Evolutionary conservation across 2,329 filamentous ascomycete genomes (phyloP).

Genomic region (Stachybotrys echinatus): DNA sequence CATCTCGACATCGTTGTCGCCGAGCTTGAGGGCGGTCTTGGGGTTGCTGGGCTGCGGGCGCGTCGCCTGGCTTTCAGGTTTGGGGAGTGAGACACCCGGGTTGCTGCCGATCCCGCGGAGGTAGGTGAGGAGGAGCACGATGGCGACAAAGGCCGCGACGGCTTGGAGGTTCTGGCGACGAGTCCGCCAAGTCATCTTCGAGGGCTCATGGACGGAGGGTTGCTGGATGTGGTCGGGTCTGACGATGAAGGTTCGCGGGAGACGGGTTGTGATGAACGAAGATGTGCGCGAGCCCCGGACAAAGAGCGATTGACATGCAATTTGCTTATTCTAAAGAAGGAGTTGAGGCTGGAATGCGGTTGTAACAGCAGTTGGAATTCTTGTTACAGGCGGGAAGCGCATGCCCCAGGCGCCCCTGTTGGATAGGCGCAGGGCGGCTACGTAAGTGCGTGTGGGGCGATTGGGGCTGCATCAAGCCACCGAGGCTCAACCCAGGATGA

Average conservation of each 20-base stretch:
- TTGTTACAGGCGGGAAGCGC: not conserved
- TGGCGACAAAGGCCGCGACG: conserved; percentile 14
- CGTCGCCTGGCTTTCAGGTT: not conserved
- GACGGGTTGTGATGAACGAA: too few species aligned
- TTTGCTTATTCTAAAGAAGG: too few species aligned
- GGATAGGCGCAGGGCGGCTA: not conserved
- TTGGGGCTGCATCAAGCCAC: too few species aligned
- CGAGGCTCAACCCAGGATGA: too few species aligned
- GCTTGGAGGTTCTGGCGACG: conserved; percentile 18
- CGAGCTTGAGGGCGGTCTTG: conserved; percentile 9
- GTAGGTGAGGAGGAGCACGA: conserved; percentile 18
- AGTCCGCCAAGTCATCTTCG: conserved; percentile 5
- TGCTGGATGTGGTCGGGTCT: not conserved
- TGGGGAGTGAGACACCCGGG: conserved; percentile 6
- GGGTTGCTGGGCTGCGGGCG: not conserved
- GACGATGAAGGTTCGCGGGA: too few species aligned
- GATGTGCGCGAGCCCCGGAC: too few species aligned
- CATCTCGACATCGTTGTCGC: conserved; percentile 24
- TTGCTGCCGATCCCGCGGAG: conserved; percentile 5
- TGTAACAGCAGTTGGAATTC: not conserved
- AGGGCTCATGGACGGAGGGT: not conserved
- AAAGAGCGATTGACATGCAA: too few species aligned
- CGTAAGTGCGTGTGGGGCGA: not conserved
- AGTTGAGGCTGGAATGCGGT: not conserved
- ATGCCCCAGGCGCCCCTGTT: not conserved